Percentiles rank a stretch among this genome's conserved stretches.
phyloP scores from a whole-genome alignment of 148 eudicot species.

The Chenopodium berlandieri region DNA sequence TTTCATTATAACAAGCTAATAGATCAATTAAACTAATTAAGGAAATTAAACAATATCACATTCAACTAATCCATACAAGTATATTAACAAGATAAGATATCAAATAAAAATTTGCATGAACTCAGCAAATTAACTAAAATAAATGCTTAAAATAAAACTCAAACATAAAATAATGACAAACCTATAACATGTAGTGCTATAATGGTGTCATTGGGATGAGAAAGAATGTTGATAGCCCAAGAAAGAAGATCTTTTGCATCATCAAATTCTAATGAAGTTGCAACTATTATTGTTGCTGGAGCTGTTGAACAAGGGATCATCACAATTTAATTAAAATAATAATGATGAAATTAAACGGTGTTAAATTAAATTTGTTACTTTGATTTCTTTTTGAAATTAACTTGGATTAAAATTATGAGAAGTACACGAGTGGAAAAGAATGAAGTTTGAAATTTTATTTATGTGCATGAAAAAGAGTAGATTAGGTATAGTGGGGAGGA shows the following conservation, averaged over 20 bases:
- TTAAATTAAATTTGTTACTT: too few relatives aligned
- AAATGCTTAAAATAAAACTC: background rate
- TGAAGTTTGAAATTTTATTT: constrained; percentile 31
- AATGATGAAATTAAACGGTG: too few relatives aligned
- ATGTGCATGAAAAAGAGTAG: constrained; percentile 25
- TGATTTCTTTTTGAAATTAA: too few relatives aligned
- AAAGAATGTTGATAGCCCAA: constrained; percentile 55
- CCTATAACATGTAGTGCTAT: constrained; percentile 73
- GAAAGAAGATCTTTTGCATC: constrained; percentile 52
- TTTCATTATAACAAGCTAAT: background rate
- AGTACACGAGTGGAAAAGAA: constrained; percentile 11
- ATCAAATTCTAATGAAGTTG: constrained; percentile 47
- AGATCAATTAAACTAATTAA: background rate
- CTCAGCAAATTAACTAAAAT: constrained; percentile 5
- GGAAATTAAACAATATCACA: constrained; percentile 1
- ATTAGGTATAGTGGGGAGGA: constrained; percentile 38
- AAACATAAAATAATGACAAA: constrained; percentile 25
- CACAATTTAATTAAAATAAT: constrained; percentile 5
- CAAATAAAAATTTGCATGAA: constrained; percentile 1
- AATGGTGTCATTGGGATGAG: constrained; percentile 67
- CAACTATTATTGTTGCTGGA: constrained; percentile 64
- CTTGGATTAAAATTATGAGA: background rate
- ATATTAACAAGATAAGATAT: background rate
- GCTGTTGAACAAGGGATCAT: constrained; percentile 34
- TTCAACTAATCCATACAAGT: constrained; percentile 29